These are phyloP conservation scores for Daedalea quercina DNA, from an alignment of 768 basidiomycete genomes.

Conservation along the genomic window DNA sequence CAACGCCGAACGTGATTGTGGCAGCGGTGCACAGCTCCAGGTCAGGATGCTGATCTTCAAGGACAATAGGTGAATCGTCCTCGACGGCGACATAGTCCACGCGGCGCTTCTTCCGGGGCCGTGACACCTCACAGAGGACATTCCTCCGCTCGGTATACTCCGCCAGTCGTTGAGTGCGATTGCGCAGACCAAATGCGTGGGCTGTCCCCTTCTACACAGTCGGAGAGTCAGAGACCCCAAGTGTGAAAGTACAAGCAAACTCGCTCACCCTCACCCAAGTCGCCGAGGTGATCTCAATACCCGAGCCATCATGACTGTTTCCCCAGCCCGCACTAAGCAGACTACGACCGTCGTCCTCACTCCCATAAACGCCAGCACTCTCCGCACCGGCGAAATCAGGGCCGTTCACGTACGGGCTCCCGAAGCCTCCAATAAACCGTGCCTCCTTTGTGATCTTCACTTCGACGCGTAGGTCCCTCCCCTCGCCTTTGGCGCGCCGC, in stretches of 20 bases:
- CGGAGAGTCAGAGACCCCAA: not conserved
- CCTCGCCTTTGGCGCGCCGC: constrained; percentile 29
- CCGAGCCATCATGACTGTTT: constrained; percentile 72
- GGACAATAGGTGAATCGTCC: constrained; percentile 1
- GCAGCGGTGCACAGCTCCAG: not conserved
- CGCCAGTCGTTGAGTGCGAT: constrained; percentile 56
- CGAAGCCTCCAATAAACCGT: constrained; percentile 39
- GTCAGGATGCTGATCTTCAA: not conserved
- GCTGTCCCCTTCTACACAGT: constrained; percentile 42
- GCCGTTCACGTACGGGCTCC: constrained; percentile 20
- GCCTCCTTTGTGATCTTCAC: constrained; percentile 36
- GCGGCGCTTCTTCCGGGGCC: constrained; percentile 4
- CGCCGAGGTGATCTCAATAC: constrained; percentile 61
- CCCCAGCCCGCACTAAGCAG: constrained; percentile 56
- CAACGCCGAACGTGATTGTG: not conserved
- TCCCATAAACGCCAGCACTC: constrained; percentile 5
- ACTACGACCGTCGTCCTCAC: constrained; percentile 24
- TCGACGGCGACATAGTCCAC: not conserved
- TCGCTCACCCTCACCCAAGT: constrained; percentile 55
- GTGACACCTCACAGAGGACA: constrained; percentile 31
- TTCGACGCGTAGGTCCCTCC: constrained; percentile 34
- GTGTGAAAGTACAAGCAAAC: not conserved
- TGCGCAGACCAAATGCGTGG: constrained; percentile 49
- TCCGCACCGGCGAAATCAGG: constrained; percentile 7
- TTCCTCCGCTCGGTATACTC: constrained; percentile 61